Percentiles rank a stretch among this genome's conserved stretches.
phyloP scores from a whole-genome alignment of 2,329 filamentous ascomycete genomes.

The Gaeumannomyces sp. region DNA sequence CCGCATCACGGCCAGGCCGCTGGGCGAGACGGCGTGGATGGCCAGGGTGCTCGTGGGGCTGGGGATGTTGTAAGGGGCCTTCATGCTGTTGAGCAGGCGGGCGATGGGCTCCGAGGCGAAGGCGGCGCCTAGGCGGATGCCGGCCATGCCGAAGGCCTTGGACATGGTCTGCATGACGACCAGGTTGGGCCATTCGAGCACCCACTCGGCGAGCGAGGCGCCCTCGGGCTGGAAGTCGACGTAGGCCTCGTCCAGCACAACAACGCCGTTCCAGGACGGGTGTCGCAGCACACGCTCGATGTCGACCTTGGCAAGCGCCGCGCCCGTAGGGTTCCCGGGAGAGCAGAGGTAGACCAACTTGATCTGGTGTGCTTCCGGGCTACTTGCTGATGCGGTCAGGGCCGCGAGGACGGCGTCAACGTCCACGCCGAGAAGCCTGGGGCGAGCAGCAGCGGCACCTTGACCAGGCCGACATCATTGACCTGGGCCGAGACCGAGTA shows the following conservation, averaged over 20 bases:
- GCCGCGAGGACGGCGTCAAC: slow-evolving; percentile 59
- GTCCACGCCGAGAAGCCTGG: slow-evolving; percentile 71
- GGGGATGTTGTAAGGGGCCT: slow-evolving; percentile 93
- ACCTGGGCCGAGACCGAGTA: slow-evolving; percentile 91
- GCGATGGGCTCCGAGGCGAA: slow-evolving; percentile 75
- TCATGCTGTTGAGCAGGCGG: slow-evolving; percentile 77
- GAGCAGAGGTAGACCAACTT: slow-evolving; percentile 93
- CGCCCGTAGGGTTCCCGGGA: slow-evolving; percentile 88
- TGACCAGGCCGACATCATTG: slow-evolving; percentile 83
- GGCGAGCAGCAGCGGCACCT: slow-evolving; percentile 70
- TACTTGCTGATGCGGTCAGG: slow-evolving; percentile 39
- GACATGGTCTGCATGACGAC: slow-evolving; percentile 98
- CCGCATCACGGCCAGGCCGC: slow-evolving; percentile 68
- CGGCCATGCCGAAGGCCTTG: slow-evolving; percentile 93
- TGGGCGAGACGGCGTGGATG: slow-evolving; percentile 58
- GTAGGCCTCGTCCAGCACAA: slow-evolving; percentile 93
- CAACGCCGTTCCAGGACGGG: slow-evolving; percentile 89
- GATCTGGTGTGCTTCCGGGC: slow-evolving; percentile 36
- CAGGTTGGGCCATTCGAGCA: slow-evolving; percentile 86
- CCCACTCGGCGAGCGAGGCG: slow-evolving; percentile 83
- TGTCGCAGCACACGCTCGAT: slow-evolving; percentile 71
- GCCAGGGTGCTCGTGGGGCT: slow-evolving; percentile 82
- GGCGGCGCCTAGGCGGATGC: slow-evolving; percentile 81
- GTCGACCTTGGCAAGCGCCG: slow-evolving; percentile 68
- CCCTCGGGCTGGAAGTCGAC: slow-evolving; percentile 77